phyloP scores from a whole-genome alignment of 169 alveolate genomes.

The Plasmodium gonderi region DNA sequence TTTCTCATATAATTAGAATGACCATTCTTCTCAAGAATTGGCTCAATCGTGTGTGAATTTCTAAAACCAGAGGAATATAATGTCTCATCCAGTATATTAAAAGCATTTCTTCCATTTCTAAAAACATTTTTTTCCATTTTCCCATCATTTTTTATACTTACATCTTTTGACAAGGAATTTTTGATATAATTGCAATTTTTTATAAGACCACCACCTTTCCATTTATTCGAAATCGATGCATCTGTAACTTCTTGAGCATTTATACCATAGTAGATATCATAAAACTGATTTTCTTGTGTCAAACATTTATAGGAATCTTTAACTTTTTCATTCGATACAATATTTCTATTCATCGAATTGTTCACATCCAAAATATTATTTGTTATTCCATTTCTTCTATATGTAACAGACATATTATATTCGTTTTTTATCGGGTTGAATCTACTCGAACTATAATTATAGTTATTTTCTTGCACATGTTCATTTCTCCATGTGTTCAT shows the following conservation, averaged over 20 bases:
- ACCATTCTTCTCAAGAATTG: no score
- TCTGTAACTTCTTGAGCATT: not conserved
- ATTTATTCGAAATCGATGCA: not conserved
- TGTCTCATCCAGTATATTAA: no score
- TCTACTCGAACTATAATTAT: not conserved
- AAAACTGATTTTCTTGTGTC: not conserved
- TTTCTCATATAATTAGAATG: not conserved
- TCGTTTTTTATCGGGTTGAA: not conserved
- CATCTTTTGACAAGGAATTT: not conserved
- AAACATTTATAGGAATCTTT: not conserved
- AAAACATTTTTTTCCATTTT: no score
- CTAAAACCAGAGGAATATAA: not conserved
- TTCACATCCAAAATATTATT: not conserved
- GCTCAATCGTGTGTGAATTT: no score
- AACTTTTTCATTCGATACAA: not conserved
- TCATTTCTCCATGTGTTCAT: not conserved
- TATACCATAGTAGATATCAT: not conserved
- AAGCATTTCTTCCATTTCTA: no score
- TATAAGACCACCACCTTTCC: not conserved
- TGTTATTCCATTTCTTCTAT: not conserved
- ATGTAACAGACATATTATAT: not conserved
- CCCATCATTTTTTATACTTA: not conserved
- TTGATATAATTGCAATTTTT: not conserved
- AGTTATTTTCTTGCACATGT: not conserved
- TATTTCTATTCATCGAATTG: not conserved